Conservation (phyloP, 202 grass and related monocot species). For the Schoenoplectus triqueter region DNA sequence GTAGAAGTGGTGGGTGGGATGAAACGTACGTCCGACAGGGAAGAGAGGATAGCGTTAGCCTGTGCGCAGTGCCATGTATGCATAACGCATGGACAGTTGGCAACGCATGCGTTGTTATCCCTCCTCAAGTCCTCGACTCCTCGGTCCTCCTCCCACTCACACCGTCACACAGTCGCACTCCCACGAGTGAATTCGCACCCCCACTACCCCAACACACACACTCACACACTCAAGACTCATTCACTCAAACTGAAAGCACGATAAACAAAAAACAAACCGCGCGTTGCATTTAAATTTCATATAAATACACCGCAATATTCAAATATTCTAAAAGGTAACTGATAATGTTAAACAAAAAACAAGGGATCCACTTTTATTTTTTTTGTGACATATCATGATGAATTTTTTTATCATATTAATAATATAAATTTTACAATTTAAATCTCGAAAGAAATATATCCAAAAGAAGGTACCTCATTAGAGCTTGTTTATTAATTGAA, state of each 20-base stretch:
- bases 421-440: no score
- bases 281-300: no score
- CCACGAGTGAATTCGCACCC: not conserved
- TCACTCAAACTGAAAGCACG: slow-evolving; percentile 1
- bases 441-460: no score
- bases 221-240: not conserved
- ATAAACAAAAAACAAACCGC: no score
- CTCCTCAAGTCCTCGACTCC: no score
- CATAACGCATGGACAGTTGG: not conserved
- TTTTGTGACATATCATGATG: no score
- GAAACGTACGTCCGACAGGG: not conserved
- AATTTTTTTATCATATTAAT: no score
- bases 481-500: no score
- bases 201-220: not conserved
- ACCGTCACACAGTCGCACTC: no score
- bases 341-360: not conserved
- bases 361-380: no score
- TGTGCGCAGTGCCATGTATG: not conserved
- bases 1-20: not conserved
- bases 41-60: no score
- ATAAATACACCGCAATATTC: not conserved
- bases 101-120: not conserved
- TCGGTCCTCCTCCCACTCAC: not conserved
- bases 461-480: no score
- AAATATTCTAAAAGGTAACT: not conserved